A percentile compares a stretch with the other conserved stretches of the same genome.
These are phyloP conservation scores for Backusella liffmaniae DNA, from an alignment of 192 early-diverging fungal species.

Conservation along the genomic window DNA sequence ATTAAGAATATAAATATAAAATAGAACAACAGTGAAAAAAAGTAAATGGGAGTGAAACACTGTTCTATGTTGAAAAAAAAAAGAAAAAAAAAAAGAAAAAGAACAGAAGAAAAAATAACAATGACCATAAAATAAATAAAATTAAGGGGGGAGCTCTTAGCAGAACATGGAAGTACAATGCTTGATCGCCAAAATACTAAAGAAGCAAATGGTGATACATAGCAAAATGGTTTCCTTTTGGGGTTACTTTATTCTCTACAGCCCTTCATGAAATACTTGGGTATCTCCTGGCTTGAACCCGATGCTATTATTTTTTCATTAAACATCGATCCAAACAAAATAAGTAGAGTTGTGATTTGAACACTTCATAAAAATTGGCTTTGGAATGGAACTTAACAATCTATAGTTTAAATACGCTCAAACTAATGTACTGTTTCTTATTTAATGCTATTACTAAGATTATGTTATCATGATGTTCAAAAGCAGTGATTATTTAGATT, in stretches of 20 bases:
- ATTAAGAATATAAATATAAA: conserved; percentile 4
- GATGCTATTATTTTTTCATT: not conserved
- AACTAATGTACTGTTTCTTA: not conserved
- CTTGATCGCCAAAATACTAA: conserved; percentile 3
- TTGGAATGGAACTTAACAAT: not conserved
- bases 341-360: not conserved
- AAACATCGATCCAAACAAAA: not conserved
- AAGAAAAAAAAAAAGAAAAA: not conserved
- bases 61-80: not conserved
- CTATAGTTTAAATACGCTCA: not conserved
- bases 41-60: not conserved
- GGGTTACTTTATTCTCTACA: not conserved
- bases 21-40: not conserved
- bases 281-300: not conserved
- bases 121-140: conserved; percentile 4
- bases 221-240: not conserved
- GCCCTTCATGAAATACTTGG: not conserved
- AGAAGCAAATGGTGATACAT: not conserved
- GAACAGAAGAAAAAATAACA: not conserved
- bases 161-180: not conserved
- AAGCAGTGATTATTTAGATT: not conserved
- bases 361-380: not conserved
- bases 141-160: not conserved
- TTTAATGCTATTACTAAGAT: not conserved
- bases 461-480: not conserved